phyloP scores from a whole-genome alignment of 306 rosid species.

The Rosa multiflora region DNA sequence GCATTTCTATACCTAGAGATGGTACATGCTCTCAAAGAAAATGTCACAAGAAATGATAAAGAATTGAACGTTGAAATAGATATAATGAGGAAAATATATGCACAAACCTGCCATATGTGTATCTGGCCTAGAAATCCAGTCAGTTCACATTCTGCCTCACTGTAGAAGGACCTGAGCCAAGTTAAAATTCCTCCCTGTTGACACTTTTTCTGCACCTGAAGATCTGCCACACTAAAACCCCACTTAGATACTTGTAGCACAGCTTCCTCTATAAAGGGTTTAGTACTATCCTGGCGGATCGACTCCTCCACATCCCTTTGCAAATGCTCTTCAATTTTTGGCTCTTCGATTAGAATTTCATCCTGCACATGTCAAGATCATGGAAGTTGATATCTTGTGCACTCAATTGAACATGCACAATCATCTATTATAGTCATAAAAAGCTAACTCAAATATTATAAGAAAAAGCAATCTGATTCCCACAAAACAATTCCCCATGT shows the following conservation, averaged over 20 bases:
- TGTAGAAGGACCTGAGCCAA: constrained; percentile 79
- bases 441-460: neutral
- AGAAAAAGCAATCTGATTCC: neutral
- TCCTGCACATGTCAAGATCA: constrained; percentile 50
- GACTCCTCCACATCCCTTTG: constrained; percentile 91
- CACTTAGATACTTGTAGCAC: constrained; percentile 76
- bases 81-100: constrained; percentile 8
- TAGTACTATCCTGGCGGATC: constrained; percentile 62
- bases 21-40: neutral
- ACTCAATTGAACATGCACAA: neutral
- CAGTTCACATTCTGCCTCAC: constrained; percentile 76
- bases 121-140: constrained; percentile 82
- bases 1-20: neutral
- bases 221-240: constrained; percentile 79
- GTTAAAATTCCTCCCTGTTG: constrained; percentile 63
- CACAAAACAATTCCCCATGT: neutral
- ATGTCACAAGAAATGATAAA: neutral
- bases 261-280: constrained; percentile 83
- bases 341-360: constrained; percentile 64
- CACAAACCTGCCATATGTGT: constrained; percentile 92
- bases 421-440: neutral
- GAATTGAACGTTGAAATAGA: neutral
- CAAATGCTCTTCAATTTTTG: constrained; percentile 60
- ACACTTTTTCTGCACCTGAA: constrained; percentile 74
- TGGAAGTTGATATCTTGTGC: constrained; percentile 5